phyloP scores from a whole-genome alignment of 2,329 filamentous ascomycete genomes.

The Ceratocystis eucalypticola region DNA sequence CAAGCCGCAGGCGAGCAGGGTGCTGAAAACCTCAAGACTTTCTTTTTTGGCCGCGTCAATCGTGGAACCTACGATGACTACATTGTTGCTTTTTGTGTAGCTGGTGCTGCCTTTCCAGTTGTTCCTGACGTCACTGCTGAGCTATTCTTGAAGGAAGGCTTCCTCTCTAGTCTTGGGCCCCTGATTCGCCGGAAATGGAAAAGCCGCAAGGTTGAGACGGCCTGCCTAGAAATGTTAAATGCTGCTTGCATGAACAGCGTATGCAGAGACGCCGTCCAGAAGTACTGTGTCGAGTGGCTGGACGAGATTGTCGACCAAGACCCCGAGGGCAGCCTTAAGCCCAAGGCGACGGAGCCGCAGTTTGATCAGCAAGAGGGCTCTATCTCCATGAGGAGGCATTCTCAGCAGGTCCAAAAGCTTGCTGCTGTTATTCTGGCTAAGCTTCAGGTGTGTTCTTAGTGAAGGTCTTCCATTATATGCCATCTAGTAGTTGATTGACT shows the following conservation, averaged over 20 bases:
- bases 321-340: slow-evolving; percentile 35
- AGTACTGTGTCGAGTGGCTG: slow-evolving; percentile 77
- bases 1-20: slow-evolving; percentile 62
- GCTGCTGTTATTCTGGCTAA: slow-evolving; percentile 69
- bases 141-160: slow-evolving; percentile 80
- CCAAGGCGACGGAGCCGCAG: slow-evolving; percentile 35
- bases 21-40: slow-evolving; percentile 53
- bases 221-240: slow-evolving; percentile 78
- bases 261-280: slow-evolving; percentile 71
- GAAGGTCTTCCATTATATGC: slow-evolving; percentile 17
- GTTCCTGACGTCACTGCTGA: slow-evolving; percentile 59
- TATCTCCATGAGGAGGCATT: slow-evolving; percentile 48
- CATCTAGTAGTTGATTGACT: slow-evolving; percentile 32
- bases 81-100: slow-evolving; percentile 86
- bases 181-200: slow-evolving; percentile 71
- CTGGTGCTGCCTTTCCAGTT: slow-evolving; percentile 74
- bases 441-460: slow-evolving; percentile 37
- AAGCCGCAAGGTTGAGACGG: slow-evolving; percentile 72
- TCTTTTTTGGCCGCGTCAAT: slow-evolving; percentile 58
- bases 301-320: slow-evolving; percentile 68
- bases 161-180: slow-evolving; percentile 61
- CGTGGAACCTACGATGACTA: slow-evolving; percentile 76
- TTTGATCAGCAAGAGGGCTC: slow-evolving; percentile 47
- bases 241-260: slow-evolving; percentile 74
- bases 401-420: slow-evolving; percentile 46